A percentile compares a stretch with the other conserved stretches of the same genome.
These are phyloP conservation scores for Monoraphidium neglectum DNA, from an alignment of 139 green algal species.

Conservation along the genomic window DNA sequence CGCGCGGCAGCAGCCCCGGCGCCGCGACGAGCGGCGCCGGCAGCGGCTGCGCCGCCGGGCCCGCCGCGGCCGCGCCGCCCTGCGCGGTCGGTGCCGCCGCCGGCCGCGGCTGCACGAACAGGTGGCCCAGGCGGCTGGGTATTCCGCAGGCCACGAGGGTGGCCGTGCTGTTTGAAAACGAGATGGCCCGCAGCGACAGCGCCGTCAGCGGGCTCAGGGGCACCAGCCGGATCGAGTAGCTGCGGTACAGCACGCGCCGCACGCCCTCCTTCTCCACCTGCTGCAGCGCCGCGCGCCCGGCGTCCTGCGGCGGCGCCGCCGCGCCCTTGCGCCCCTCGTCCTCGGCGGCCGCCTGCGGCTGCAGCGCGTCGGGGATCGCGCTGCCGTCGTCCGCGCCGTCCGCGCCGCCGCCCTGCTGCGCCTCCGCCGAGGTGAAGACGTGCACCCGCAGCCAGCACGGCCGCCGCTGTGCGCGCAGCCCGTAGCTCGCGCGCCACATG, in stretches of 20 bases:
- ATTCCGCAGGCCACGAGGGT: slow-evolving; percentile 28
- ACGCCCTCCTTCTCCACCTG: too few relatives aligned
- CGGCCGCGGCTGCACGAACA: slow-evolving; percentile 4
- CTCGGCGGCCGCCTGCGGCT: too few relatives aligned
- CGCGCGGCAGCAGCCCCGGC: too few relatives aligned
- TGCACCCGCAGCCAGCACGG: slow-evolving; percentile 32
- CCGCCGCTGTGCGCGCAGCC: background rate
- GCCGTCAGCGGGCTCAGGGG: slow-evolving; percentile 8
- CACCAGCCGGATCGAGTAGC: slow-evolving; percentile 24
- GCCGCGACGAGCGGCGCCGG: background rate
- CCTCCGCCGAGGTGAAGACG: slow-evolving; percentile 13
- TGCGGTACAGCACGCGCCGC: slow-evolving; percentile 17
- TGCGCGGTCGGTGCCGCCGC: too few relatives aligned
- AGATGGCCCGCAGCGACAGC: slow-evolving; percentile 19
- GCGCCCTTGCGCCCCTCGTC: too few relatives aligned
- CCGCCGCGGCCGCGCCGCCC: too few relatives aligned
- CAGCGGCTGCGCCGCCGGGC: background rate
- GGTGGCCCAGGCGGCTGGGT: background rate
- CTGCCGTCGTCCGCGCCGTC: background rate
- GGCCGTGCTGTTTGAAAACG: slow-evolving; percentile 15
- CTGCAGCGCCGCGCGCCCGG: too few relatives aligned
- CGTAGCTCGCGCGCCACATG: slow-evolving; percentile 22
- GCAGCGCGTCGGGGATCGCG: background rate
- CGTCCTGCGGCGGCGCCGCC: too few relatives aligned
- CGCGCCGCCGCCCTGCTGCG: background rate